Evolutionary conservation across 805 yeast genomes (phyloP).

Genomic region (Candida caryicola): DNA sequence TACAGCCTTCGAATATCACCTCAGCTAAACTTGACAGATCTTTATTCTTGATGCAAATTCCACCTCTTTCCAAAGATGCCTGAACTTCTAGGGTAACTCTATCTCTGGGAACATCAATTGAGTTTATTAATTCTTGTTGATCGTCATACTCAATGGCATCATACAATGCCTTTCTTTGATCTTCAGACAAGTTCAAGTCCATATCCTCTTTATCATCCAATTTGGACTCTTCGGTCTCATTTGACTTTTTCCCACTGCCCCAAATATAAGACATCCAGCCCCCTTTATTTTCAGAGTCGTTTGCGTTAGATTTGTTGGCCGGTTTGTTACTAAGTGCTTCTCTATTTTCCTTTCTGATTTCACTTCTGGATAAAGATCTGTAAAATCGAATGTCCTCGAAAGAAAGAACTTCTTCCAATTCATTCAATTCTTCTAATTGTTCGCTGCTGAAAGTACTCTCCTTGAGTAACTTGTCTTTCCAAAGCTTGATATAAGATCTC

Average conservation of each 20-base stretch:
- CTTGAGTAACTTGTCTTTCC: slow-evolving; percentile 57
- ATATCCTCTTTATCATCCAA: slow-evolving; percentile 38
- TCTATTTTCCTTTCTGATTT: slow-evolving; percentile 55
- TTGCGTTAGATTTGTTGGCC: background rate
- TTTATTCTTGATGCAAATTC: slow-evolving; percentile 57
- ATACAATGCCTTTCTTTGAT: slow-evolving; percentile 83
- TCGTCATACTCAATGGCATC: slow-evolving; percentile 94
- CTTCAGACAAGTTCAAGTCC: slow-evolving; percentile 59
- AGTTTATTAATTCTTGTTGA: slow-evolving; percentile 44
- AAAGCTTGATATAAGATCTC: slow-evolving; percentile 59
- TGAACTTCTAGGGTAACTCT: slow-evolving; percentile 63
- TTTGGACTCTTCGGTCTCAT: slow-evolving; percentile 18
- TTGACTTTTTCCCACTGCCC: slow-evolving; percentile 35
- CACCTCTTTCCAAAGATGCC: slow-evolving; percentile 72
- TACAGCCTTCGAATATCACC: slow-evolving; percentile 78
- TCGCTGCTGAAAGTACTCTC: slow-evolving; percentile 21
- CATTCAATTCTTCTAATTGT: slow-evolving; percentile 40
- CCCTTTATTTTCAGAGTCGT: slow-evolving; percentile 1
- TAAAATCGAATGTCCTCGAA: slow-evolving; percentile 84
- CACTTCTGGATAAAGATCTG: slow-evolving; percentile 72
- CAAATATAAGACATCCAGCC: slow-evolving; percentile 72
- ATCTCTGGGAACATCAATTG: slow-evolving; percentile 70
- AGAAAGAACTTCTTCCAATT: slow-evolving; percentile 56
- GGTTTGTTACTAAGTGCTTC: background rate
- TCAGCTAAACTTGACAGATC: slow-evolving; percentile 59